Conservation (phyloP, 2,329 filamentous ascomycete species). For the Cladophialophora immunda region DNA sequence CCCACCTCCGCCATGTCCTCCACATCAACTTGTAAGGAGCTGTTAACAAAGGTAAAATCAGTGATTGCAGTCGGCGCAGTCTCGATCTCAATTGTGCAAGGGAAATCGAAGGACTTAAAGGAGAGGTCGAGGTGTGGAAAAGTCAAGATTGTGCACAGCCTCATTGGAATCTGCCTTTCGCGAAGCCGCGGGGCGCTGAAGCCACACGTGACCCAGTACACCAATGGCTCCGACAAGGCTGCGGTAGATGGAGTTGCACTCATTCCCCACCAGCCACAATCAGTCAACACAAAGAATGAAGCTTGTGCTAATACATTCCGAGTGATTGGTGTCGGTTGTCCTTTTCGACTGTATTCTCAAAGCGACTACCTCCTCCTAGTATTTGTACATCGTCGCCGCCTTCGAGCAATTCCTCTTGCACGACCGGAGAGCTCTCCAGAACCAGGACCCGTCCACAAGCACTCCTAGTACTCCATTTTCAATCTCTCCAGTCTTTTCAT, state of each 20-base stretch:
- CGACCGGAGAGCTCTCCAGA: background rate
- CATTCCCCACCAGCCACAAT: too few species aligned
- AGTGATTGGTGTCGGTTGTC: background rate
- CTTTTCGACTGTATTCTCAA: background rate
- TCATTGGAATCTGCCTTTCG: background rate
- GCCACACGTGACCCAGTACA: too few species aligned
- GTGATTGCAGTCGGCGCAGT: too few species aligned
- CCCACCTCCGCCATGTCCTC: slow-evolving; percentile 23
- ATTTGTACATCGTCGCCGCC: background rate
- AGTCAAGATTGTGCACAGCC: background rate
- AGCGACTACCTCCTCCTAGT: background rate
- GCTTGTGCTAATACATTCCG: background rate
- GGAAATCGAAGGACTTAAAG: too few species aligned
- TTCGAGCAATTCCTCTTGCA: background rate
- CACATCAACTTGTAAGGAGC: background rate
- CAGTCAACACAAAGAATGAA: too few species aligned
- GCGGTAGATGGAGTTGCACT: too few species aligned
- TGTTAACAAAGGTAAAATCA: too few species aligned
- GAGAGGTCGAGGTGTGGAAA: background rate
- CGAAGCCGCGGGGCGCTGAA: too few species aligned
- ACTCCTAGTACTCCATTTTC: slow-evolving; percentile 35
- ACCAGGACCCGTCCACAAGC: background rate
- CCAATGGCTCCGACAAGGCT: too few species aligned
- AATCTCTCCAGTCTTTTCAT: slow-evolving; percentile 38
- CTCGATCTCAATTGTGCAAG: too few species aligned